Evolutionary conservation across 1,284 basidiomycete genomes (phyloP), one percentile per base, ranked within the genome.

Genomic region (Cryptococcus maquisensis): DNA sequence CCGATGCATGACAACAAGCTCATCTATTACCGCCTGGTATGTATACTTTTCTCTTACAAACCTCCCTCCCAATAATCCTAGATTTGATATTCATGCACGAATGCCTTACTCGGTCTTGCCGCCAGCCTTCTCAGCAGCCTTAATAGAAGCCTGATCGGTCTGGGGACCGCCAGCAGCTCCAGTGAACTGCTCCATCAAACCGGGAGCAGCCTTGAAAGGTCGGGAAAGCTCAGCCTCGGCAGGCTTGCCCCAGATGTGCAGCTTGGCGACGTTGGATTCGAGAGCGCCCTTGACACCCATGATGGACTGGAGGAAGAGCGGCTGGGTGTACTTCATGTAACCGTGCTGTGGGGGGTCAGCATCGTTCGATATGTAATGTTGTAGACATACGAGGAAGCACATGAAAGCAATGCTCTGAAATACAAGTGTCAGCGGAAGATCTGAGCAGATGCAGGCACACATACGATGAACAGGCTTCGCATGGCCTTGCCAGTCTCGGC

Each of bases 221-320:
- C 94, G 81, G 79, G 92, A 86, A 60, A 97, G 81, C 64, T 94
- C 90, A 39, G 91, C 94, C 38, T 86, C 86, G 1, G 92, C 85
- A 28, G 82, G 78, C 72, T 86, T 82, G 48, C 87, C 87, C 36
- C 89, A 77, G 55, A 95, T 52, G 78, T 93, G 84, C 57, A 95
- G 85, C 46, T 84, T 80, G 61, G 92, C 83, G 16, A 83, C 81
- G 74, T 91, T 92, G 57, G 88, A 85, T 68, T 95, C 92, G 73
- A 87, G 89, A 43, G 92, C 75, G 46, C 81, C 82, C 80, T 96
- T 95, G 69, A 95, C 59, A 20, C 87, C 89, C 89, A 94, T 93
- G 64, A 95, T 81, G 32, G 83, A 82, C 74, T 95, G 91, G 60
- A 95, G 86, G 79, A 95, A 94, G 59, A 94, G 82, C 10, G 91